Conservation (phyloP, 306 rosid genomes). For the Datisca glomerata region DNA sequence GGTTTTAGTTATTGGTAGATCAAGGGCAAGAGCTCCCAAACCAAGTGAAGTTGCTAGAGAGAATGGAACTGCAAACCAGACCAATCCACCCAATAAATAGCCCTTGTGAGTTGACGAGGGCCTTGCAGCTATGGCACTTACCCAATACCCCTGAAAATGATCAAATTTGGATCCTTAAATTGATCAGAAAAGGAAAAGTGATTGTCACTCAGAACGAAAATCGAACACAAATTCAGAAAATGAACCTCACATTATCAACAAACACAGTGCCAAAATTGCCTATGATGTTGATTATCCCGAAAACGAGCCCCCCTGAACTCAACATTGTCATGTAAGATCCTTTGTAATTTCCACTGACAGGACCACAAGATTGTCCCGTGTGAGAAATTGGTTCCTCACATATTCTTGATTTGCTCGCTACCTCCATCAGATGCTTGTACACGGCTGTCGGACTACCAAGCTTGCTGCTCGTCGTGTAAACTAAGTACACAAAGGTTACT, state of each 20-base stretch:
- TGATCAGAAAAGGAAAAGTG: neutral
- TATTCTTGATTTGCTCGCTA: conserved; percentile 63
- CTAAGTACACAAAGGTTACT: conserved; percentile 83
- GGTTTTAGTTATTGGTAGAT: conserved; percentile 55
- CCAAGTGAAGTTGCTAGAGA: conserved; percentile 89
- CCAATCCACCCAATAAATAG: conserved; percentile 87
- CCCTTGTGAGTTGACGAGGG: conserved; percentile 97
- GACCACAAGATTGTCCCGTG: conserved; percentile 90
- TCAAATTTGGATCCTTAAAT: conserved; percentile 4
- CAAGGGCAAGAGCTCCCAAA: conserved; percentile 89
- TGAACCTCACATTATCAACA: conserved; percentile 74
- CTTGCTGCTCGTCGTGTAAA: conserved; percentile 61
- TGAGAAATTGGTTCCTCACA: conserved; percentile 73
- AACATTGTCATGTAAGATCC: conserved; percentile 86
- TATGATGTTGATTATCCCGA: conserved; percentile 76
- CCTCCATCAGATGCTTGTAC: conserved; percentile 49
- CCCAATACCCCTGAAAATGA: conserved; percentile 78
- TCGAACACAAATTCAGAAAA: neutral
- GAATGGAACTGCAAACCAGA: conserved; percentile 98
- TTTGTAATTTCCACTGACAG: conserved; percentile 64
- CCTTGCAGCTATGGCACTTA: conserved; percentile 91
- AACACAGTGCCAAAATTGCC: conserved; percentile 93
- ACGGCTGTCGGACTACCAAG: conserved; percentile 75
- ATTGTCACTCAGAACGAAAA: neutral
- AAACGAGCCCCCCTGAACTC: conserved; percentile 85